These are phyloP conservation scores for Daldinia vernicosa DNA, from an alignment of 495 filamentous ascomycete species.

Conservation along the genomic window DNA sequence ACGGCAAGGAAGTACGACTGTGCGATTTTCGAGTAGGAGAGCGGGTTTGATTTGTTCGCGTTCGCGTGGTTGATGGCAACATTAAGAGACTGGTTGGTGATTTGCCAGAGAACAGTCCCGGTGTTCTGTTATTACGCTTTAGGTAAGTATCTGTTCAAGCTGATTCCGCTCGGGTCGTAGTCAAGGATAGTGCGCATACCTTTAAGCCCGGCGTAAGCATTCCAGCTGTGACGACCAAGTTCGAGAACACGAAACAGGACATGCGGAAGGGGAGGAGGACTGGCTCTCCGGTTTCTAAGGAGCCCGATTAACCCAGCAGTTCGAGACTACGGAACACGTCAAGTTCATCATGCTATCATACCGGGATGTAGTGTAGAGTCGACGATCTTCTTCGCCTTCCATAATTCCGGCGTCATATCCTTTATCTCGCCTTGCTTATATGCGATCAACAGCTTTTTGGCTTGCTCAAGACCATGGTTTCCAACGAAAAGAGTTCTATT, in stretches of 20 bases:
- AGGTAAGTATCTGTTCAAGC: slow-evolving; percentile 10
- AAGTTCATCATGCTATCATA: slow-evolving; percentile 49
- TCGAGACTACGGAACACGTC: slow-evolving; percentile 5
- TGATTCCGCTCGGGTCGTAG: slow-evolving; percentile 6
- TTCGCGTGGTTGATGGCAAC: slow-evolving; percentile 97
- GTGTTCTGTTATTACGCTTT: slow-evolving; percentile 66
- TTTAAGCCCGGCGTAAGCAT: slow-evolving; percentile 91
- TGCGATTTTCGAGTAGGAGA: slow-evolving; percentile 79
- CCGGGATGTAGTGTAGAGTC: slow-evolving; percentile 96
- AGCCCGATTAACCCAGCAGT: slow-evolving; percentile 30
- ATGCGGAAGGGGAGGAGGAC: slow-evolving; percentile 96
- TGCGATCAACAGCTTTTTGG: slow-evolving; percentile 75
- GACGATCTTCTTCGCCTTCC: slow-evolving; percentile 94
- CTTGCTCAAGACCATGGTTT: slow-evolving; percentile 76
- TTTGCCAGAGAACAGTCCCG: slow-evolving; percentile 93
- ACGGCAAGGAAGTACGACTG: slow-evolving; percentile 94
- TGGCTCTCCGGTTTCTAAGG: slow-evolving; percentile 83
- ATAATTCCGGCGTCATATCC: slow-evolving; percentile 87
- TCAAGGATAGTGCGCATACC: slow-evolving; percentile 51
- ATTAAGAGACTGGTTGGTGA: slow-evolving; percentile 96
- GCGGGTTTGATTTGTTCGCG: slow-evolving; percentile 92
- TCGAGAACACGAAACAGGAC: slow-evolving; percentile 94
- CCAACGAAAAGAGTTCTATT: slow-evolving; percentile 83
- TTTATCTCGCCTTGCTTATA: slow-evolving; percentile 84
- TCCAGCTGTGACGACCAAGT: slow-evolving; percentile 94